Conservation (phyloP, 768 basidiomycete species). For the Phaeolepiota aurea region DNA sequence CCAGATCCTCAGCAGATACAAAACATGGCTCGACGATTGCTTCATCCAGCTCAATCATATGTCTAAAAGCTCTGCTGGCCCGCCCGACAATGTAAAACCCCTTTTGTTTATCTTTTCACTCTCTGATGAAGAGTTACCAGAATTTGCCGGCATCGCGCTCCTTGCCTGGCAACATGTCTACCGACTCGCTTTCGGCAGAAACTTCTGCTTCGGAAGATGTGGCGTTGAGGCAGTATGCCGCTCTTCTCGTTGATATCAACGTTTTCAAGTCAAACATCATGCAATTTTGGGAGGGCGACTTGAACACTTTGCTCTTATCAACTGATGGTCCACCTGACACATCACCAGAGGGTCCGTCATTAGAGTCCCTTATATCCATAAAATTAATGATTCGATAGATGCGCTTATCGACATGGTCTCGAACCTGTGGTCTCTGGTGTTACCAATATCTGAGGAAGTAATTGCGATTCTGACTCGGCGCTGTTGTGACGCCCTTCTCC, state of each 20-base stretch:
- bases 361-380: no score
- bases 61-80: conserved; percentile 19
- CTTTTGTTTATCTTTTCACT: no score
- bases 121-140: no score
- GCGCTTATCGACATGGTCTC: no score
- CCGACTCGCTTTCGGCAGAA: conserved; percentile 47
- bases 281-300: conserved; percentile 62
- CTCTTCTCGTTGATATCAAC: conserved; percentile 62
- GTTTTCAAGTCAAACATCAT: conserved; percentile 42
- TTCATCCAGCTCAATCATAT: conserved; percentile 35
- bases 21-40: conserved; percentile 62
- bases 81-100: conserved; percentile 20
- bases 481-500: conserved; percentile 79
- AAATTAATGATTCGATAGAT: no score
- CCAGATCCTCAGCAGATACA: conserved; percentile 77
- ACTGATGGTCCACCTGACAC: no score
- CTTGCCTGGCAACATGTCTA: no score
- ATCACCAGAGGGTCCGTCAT: no score
- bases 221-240: conserved; percentile 55
- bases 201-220: conserved; percentile 53
- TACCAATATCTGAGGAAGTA: conserved; percentile 55
- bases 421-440: conserved; percentile 28
- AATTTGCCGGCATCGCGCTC: no score
- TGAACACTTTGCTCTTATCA: conserved; percentile 52
- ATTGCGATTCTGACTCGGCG: conserved; percentile 64